Base-by-base conservation (phyloP, 768 basidiomycete species). In the Phanerochaete sordida region DNA sequence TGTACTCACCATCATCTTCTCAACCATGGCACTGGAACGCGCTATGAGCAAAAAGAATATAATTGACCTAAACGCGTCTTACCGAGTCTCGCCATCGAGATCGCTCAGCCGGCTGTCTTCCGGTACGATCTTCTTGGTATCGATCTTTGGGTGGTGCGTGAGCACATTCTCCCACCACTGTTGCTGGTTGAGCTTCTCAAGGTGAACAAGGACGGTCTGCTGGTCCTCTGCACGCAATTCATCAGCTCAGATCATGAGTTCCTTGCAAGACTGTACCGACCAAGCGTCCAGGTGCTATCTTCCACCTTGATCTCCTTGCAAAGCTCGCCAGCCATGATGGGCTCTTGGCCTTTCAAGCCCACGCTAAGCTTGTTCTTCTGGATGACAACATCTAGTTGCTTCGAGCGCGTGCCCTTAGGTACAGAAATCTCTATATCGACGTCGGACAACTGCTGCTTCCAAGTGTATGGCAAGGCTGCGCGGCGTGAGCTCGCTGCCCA, bases 101-200 rank as follows among this genome's bases (percentile, higher is more conserved):
- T 99, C 97, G 70, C 94, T 91, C 56, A 99, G 80, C 71, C 97
- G 96, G 71, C 95, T 95, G 72, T 98, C 95, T 68, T 88, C 85
- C 1, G 97, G 97, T 67, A 90, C 88, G 65, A 99, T 98, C 77
- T 97, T 98, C 57, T 81, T 90, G 11, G 95, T 97, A 69, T 98
- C 91, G 79, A 98, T 88, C 79, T 95, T 98, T 15, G 97, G 94
- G 69, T 97, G 94, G 68, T 96, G 92, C 1, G 89, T 90, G 53
- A 98, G 77, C 64, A 98, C 89, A 72, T 98, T 95, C 72, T 94
- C 91, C 97, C 97, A 99, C 97, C 97, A 98, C 60, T 91, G 84
- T 72, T 91, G 84, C 63, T 90, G 77, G 73, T 95, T 92, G 55
- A 91, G 65, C 73, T 96, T 95, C 74, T 95, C 92, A 45, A 95